Base-by-base conservation (phyloP, 768 basidiomycete species). In the Mycena olivaceomarginata region DNA sequence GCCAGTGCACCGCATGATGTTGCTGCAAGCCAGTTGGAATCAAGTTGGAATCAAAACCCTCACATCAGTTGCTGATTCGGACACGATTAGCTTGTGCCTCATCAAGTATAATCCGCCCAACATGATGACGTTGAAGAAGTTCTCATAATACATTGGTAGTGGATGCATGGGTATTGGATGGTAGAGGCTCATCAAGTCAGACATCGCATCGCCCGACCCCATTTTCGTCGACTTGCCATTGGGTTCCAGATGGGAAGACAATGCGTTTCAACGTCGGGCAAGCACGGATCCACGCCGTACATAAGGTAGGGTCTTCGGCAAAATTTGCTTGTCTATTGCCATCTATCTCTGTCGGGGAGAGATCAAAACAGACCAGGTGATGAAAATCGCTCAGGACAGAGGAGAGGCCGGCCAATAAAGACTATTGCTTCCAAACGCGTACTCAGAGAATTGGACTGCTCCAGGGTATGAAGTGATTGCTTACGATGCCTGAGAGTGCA, bases 401-500 rank as follows among this genome's bases (percentile, higher is more conserved):
- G n/a, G 92, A 90, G 48, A 94, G 88, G 40, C 90, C 92, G 22
- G 91, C 89, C 62, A 93, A 84, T 57, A 94, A 85, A 76, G 90
- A 87, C 93, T 93, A 82, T 78, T 75, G 77, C 77, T 81, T 79
- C 71, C 76, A 70, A 75, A 64, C 13, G 75, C 72, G 46, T 67
- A 51, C 67, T 71, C 51, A 76, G 70, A 75, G 46, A 65, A 68
- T 57, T 70, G 70, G 75, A 41, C 51, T 16, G 25, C 20, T 2
- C 20, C 9, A 72, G 59, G 66, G 56, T 72, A 67, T 43, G 76
- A 60, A 77, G 72, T 46, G 45, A 48, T 25, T 68, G 87, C 93
- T 92, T 85, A 93, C 93, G 84, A 93, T 92, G 67, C 93, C 93
- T 31, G 91, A 90, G 74, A 93, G 87, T 25, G 92, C 87, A 80